A percentile compares a stretch with the other conserved stretches of the same genome.
Evolutionary conservation across 148 eudicot genomes (phyloP).

Genomic region (Euryodendron excelsum): DNA sequence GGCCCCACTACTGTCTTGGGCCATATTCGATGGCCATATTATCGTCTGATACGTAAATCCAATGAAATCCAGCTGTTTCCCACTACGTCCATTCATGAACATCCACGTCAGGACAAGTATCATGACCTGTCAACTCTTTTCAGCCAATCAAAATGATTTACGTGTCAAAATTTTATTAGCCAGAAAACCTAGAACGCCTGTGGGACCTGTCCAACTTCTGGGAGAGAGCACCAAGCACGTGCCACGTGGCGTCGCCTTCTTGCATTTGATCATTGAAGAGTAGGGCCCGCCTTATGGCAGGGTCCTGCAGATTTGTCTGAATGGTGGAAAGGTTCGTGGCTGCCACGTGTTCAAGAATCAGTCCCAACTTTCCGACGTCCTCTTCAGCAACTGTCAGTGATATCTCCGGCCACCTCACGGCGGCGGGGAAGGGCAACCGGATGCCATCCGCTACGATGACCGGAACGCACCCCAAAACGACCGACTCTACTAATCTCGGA

Average conservation of each 20-base stretch:
- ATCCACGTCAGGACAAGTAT: slow-evolving; percentile 17
- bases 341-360: slow-evolving; percentile 54
- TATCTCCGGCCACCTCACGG: slow-evolving; percentile 66
- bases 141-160: not conserved
- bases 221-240: slow-evolving; percentile 35
- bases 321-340: slow-evolving; percentile 52
- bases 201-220: slow-evolving; percentile 32
- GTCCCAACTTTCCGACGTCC: slow-evolving; percentile 52
- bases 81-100: not conserved
- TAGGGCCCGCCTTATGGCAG: slow-evolving; percentile 43
- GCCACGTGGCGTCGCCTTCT: slow-evolving; percentile 79
- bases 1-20: too few relatives aligned
- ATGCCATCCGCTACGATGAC: slow-evolving; percentile 84
- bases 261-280: slow-evolving; percentile 37
- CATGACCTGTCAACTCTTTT: slow-evolving; percentile 5
- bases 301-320: slow-evolving; percentile 56
- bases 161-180: slow-evolving; percentile 23
- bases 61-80: slow-evolving; percentile 33
- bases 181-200: slow-evolving; percentile 17
- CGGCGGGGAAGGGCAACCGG: slow-evolving; percentile 55
- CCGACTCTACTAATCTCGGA: slow-evolving; percentile 78
- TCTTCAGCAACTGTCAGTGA: slow-evolving; percentile 62
- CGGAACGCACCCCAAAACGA: slow-evolving; percentile 81
- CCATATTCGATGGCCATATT: not conserved
- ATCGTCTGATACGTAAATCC: not conserved